A percentile compares a stretch with the other conserved stretches of the same genome.
These are phyloP conservation scores for Chamaecyparis obtusa DNA, from an alignment of 75 land plant genomes.

Conservation along the genomic window DNA sequence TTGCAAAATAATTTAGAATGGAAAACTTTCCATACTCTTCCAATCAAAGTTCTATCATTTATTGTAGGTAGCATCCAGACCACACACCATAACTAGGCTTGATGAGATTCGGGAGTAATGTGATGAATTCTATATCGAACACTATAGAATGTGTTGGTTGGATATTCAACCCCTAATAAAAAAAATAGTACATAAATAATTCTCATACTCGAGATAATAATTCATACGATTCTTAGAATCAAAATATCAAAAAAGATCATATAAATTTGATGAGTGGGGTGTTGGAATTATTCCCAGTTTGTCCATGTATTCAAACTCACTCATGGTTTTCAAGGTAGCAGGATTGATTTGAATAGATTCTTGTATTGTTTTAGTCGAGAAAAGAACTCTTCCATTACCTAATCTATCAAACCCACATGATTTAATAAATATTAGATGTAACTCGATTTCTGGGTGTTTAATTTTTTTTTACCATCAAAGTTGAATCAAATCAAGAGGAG, in stretches of 20 bases:
- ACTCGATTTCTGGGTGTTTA: too few relatives aligned
- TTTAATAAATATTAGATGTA: background rate
- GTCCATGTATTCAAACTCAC: slow-evolving; percentile 62
- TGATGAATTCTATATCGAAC: slow-evolving; percentile 64
- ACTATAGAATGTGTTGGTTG: slow-evolving; percentile 81
- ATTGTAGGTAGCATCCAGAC: slow-evolving; percentile 72
- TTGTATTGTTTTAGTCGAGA: slow-evolving; percentile 73
- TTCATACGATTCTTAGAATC: too few relatives aligned
- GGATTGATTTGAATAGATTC: slow-evolving; percentile 73
- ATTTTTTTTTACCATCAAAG: too few relatives aligned
- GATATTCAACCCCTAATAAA: slow-evolving; percentile 42
- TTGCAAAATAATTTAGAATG: background rate
- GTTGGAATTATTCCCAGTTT: slow-evolving; percentile 18
- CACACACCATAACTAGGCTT: slow-evolving; percentile 68
- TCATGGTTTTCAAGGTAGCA: slow-evolving; percentile 55
- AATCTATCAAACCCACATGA: slow-evolving; percentile 21
- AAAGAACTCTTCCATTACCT: slow-evolving; percentile 75
- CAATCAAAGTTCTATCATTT: slow-evolving; percentile 64
- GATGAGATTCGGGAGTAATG: slow-evolving; percentile 71
- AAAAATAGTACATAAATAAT: background rate
- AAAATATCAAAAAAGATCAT: background rate
- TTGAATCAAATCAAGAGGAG: too few relatives aligned
- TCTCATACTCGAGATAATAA: background rate
- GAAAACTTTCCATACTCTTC: slow-evolving; percentile 29
- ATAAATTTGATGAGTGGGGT: background rate